Conservation (phyloP, 371 early-diverging fungal genomes). For the Rhizopus arrhizus region DNA sequence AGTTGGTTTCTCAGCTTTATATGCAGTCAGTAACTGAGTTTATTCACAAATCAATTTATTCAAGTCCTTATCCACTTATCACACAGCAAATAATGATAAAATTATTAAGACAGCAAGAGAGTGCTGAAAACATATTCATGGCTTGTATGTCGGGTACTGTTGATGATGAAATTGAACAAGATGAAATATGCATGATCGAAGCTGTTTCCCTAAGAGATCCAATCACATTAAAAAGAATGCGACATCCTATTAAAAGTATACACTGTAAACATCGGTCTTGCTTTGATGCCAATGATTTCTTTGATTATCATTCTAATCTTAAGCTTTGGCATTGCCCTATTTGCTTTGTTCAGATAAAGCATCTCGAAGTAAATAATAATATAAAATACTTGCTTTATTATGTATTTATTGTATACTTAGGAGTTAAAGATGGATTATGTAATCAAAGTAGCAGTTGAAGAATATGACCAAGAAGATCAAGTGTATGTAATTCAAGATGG, state of each 20-base stretch:
- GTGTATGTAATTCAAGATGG: conserved; percentile 12
- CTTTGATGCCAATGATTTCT: conserved; percentile 26
- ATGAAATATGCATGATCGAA: neutral
- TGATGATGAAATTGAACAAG: conserved; percentile 7
- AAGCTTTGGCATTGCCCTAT: conserved; percentile 31
- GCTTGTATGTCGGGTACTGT: conserved; percentile 8
- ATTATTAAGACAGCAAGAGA: conserved; percentile 17
- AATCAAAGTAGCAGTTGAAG: conserved; percentile 12
- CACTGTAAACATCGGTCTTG: conserved; percentile 24
- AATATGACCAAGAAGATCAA: conserved; percentile 14
- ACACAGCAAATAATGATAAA: conserved; percentile 20
- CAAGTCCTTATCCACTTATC: conserved; percentile 14
- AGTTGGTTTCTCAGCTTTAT: conserved; percentile 28
- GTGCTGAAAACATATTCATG: conserved; percentile 17
- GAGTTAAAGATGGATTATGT: conserved; percentile 24
- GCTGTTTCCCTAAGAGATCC: conserved; percentile 14
- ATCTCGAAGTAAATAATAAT: conserved; percentile 21
- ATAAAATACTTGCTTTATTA: neutral
- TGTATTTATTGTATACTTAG: conserved; percentile 4
- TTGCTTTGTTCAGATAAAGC: conserved; percentile 31
- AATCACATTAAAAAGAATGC: conserved; percentile 9
- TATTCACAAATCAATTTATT: conserved; percentile 20
- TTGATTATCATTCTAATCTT: conserved; percentile 17
- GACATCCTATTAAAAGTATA: conserved; percentile 20
- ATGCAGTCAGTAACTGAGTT: conserved; percentile 25